phyloP scores from a whole-genome alignment of 1,284 basidiomycete species.

The Cryptococcus sp. region DNA sequence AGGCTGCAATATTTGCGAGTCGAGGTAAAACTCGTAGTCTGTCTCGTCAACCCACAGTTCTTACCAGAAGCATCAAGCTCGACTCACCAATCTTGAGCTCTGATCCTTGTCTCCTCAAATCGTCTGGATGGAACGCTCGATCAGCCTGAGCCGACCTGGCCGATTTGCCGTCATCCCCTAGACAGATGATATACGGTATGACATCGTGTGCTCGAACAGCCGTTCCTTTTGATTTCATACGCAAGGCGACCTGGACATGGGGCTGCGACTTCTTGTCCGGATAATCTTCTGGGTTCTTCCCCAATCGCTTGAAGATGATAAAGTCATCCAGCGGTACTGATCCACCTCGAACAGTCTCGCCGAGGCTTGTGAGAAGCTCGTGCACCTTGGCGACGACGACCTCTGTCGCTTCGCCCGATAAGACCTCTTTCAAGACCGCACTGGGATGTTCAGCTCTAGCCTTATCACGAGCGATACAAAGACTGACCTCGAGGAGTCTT shows the following conservation, averaged over 20 bases:
- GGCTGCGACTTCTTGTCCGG: slow-evolving; percentile 92
- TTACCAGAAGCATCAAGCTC: not conserved
- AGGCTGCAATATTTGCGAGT: slow-evolving; percentile 87
- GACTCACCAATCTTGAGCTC: slow-evolving; percentile 66
- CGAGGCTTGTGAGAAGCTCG: slow-evolving; percentile 73
- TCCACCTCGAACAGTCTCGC: slow-evolving; percentile 69
- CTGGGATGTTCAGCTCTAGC: slow-evolving; percentile 50
- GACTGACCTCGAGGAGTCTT: slow-evolving; percentile 81
- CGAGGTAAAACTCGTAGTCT: slow-evolving; percentile 91
- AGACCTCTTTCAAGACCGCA: slow-evolving; percentile 80
- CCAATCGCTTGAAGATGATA: slow-evolving; percentile 90
- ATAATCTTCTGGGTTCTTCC: slow-evolving; percentile 93
- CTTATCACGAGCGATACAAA: not conserved
- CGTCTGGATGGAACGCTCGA: slow-evolving; percentile 88
- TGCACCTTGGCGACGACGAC: slow-evolving; percentile 86
- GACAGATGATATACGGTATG: slow-evolving; percentile 91
- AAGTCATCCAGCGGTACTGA: slow-evolving; percentile 83
- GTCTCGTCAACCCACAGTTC: slow-evolving; percentile 10
- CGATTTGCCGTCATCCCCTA: slow-evolving; percentile 66
- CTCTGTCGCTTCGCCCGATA: slow-evolving; percentile 89
- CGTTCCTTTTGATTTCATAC: slow-evolving; percentile 79
- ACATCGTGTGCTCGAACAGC: slow-evolving; percentile 83
- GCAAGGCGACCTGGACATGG: slow-evolving; percentile 92
- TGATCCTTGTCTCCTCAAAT: slow-evolving; percentile 65
- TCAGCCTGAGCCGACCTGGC: slow-evolving; percentile 81